A percentile compares a stretch with the other conserved stretches of the same genome.
phyloP scores from a whole-genome alignment of 176 grass and related monocot species.

The Musa schizocarpa region DNA sequence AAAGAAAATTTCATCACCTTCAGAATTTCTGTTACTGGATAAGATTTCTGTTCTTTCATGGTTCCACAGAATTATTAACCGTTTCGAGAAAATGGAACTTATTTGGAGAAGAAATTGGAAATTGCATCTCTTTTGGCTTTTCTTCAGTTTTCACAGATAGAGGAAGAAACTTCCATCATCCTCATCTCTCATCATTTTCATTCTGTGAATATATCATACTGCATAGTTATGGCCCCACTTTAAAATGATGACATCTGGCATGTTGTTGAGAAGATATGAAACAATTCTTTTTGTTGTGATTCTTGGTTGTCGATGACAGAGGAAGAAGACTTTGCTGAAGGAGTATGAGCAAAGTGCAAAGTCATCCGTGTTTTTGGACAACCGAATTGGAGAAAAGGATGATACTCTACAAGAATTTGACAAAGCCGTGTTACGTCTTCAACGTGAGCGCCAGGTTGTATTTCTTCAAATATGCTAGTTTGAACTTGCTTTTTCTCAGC shows the following conservation, averaged over 20 bases:
- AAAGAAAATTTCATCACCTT: background rate
- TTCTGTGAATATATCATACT: too few relatives aligned
- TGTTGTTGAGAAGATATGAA: background rate
- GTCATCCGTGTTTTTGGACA: constrained; percentile 68
- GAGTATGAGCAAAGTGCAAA: constrained; percentile 63
- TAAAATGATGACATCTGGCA: background rate
- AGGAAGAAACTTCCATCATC: too few relatives aligned
- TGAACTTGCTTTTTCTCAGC: background rate
- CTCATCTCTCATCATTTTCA: too few relatives aligned
- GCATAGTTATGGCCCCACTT: too few relatives aligned
- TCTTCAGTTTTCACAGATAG: too few relatives aligned
- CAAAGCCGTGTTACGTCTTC: constrained; percentile 70
- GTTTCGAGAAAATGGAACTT: background rate
- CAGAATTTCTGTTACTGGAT: too few relatives aligned
- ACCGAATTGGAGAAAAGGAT: constrained; percentile 85
- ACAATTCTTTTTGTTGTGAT: background rate
- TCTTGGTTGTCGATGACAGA: constrained; percentile 35
- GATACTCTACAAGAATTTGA: constrained; percentile 70
- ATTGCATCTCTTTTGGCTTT: too few relatives aligned
- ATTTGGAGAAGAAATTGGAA: too few relatives aligned
- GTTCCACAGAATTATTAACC: background rate
- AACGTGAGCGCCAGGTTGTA: constrained; percentile 70
- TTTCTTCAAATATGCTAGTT: background rate
- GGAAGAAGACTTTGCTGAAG: constrained; percentile 87
- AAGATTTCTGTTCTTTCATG: background rate